These are phyloP conservation scores for Geranomyces michiganensis DNA, from an alignment of 192 early-diverging fungal genomes.

Conservation along the genomic window DNA sequence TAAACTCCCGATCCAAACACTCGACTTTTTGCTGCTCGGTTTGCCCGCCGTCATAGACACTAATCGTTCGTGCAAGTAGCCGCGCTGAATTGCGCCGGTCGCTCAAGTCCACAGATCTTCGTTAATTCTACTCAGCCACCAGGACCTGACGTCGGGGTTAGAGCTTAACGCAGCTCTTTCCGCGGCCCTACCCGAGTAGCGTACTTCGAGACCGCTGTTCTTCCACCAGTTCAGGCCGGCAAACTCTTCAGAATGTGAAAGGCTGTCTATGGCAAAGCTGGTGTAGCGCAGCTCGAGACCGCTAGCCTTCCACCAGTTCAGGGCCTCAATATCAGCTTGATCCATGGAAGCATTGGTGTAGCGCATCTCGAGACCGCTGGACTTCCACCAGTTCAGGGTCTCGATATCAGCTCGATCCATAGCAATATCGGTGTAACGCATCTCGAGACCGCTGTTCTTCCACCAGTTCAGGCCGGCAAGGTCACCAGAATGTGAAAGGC, in stretches of 20 bases:
- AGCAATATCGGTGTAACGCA: not conserved
- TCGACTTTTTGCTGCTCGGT: no score
- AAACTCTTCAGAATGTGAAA: not conserved
- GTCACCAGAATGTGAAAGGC: not conserved
- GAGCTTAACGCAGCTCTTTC: not conserved
- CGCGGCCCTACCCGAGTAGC: not conserved
- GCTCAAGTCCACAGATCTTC: no score
- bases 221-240: conserved; percentile 1
- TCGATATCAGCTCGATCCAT: not conserved
- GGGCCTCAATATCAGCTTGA: not conserved
- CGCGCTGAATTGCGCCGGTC: no score
- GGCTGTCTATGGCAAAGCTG: not conserved
- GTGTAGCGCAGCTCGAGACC: conserved; percentile 11
- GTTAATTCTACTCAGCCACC: not conserved
- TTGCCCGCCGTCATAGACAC: no score
- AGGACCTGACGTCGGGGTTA: not conserved
- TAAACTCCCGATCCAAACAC: no score
- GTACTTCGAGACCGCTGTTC: not conserved
- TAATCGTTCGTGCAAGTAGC: no score
- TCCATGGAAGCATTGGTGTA: not conserved
- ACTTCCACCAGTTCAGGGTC: conserved; percentile 10
- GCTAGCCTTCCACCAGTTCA: conserved; percentile 20
- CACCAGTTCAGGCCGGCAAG: conserved; percentile 6
- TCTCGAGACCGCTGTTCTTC: conserved; percentile 7
- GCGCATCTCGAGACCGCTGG: not conserved